Evolutionary conservation across 495 filamentous ascomycete species (phyloP).

Genomic region (Lepraria neglecta): DNA sequence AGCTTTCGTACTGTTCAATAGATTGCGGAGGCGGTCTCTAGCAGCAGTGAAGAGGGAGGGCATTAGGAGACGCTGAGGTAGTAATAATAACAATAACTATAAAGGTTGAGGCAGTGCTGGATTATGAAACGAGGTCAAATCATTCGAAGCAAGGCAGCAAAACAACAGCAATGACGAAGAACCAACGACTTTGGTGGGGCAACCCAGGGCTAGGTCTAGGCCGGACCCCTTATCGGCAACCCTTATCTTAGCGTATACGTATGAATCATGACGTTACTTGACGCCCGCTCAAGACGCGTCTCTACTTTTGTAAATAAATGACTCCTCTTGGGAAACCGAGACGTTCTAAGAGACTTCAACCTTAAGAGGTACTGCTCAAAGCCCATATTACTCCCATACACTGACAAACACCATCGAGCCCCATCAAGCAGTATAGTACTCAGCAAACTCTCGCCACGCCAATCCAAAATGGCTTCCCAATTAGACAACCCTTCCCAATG

Average conservation of each 20-base stretch:
- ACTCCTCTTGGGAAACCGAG: neutral
- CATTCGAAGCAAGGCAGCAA: too few species aligned
- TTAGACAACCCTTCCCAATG: constrained; percentile 27
- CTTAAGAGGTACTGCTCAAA: neutral
- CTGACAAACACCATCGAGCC: neutral
- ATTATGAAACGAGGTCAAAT: too few species aligned
- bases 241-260: constrained; percentile 3
- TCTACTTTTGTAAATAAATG: neutral
- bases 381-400: neutral
- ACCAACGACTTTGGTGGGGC: too few species aligned
- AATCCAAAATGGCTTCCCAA: constrained; percentile 24
- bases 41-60: neutral
- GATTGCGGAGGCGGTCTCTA: constrained; percentile 22
- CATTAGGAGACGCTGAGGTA: neutral
- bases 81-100: too few species aligned
- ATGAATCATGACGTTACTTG: constrained; percentile 11
- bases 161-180: too few species aligned
- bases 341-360: neutral
- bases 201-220: too few species aligned
- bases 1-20: neutral
- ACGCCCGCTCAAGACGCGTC: neutral
- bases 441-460: neutral
- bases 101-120: too few species aligned
- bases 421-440: neutral
- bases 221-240: constrained; percentile 15